Evolutionary conservation across 129 eudicot species (phyloP).

Genomic region (Chrysanthemum makinoi): DNA sequence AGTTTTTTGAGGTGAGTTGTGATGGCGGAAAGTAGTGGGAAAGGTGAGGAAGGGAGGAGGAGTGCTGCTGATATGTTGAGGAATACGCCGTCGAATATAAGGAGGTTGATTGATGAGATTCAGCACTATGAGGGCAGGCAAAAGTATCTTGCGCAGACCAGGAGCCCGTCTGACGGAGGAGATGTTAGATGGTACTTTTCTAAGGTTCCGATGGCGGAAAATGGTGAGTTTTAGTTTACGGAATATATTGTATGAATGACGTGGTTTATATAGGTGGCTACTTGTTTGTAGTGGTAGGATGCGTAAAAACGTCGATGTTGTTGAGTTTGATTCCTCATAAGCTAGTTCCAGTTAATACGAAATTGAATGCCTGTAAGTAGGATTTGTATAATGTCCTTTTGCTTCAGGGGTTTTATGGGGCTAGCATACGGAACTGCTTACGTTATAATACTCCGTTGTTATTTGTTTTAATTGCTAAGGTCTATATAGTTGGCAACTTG

Average conservation of each 20-base stretch:
- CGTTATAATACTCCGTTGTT: too few species aligned
- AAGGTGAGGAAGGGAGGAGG: conserved; percentile 25
- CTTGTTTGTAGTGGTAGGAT: too few species aligned
- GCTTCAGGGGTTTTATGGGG: conserved; percentile 1
- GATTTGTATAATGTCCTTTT: too few species aligned
- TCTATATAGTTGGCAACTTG: not conserved
- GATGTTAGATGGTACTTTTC: conserved; percentile 95
- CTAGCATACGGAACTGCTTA: too few species aligned
- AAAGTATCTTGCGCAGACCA: conserved; percentile 87
- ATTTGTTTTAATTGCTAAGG: not conserved
- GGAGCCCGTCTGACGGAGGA: conserved; percentile 90
- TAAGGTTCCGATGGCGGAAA: conserved; percentile 65
- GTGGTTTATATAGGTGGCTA: too few species aligned
- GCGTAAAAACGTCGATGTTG: too few species aligned
- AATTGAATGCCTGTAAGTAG: too few species aligned
- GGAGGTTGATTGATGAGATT: conserved; percentile 81
- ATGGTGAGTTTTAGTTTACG: conserved; percentile 36
- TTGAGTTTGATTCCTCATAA: too few species aligned
- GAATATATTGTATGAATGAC: not conserved
- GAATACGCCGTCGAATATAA: conserved; percentile 82
- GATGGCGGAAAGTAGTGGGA: conserved; percentile 28
- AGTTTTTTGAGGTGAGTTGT: not conserved
- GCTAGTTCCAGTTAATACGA: too few species aligned
- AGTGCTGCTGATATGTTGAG: conserved; percentile 68
- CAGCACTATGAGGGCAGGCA: conserved; percentile 91